A percentile compares a stretch with the other conserved stretches of the same genome.
Evolutionary conservation across 2,329 filamentous ascomycete genomes (phyloP).

Genomic region (Parasarocladium wereldwijsianum): DNA sequence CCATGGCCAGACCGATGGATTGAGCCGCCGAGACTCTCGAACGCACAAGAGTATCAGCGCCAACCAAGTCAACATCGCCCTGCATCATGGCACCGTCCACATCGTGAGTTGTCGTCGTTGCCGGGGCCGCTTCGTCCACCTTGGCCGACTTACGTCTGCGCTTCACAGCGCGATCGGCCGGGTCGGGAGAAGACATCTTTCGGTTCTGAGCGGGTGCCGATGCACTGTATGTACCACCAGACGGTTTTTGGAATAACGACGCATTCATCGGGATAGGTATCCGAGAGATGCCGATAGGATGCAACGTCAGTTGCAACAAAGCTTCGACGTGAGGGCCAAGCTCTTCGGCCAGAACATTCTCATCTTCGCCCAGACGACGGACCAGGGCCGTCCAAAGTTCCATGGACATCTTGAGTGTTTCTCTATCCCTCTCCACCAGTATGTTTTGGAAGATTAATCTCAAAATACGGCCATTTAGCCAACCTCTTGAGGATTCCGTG

Average conservation of each 20-base stretch:
- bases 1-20: slow-evolving; percentile 76
- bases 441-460: slow-evolving; percentile 91
- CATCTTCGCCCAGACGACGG: slow-evolving; percentile 48
- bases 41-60: slow-evolving; percentile 73
- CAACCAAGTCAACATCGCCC: slow-evolving; percentile 89
- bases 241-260: slow-evolving; percentile 81
- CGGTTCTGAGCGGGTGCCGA: slow-evolving; percentile 17
- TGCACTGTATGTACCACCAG: slow-evolving; percentile 64
- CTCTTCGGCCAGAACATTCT: slow-evolving; percentile 53
- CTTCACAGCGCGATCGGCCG: slow-evolving; percentile 51
- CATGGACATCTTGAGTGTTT: slow-evolving; percentile 67
- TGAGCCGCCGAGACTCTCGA: slow-evolving; percentile 78
- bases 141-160: slow-evolving; percentile 78
- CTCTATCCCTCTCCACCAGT: slow-evolving; percentile 78
- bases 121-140: slow-evolving; percentile 46
- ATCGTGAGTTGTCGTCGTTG: slow-evolving; percentile 65
- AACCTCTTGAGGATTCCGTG: slow-evolving; percentile 64
- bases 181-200: slow-evolving; percentile 36
- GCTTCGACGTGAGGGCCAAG: slow-evolving; percentile 63
- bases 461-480: slow-evolving; percentile 82
- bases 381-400: slow-evolving; percentile 78
- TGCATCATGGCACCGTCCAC: slow-evolving; percentile 97
- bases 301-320: slow-evolving; percentile 72
- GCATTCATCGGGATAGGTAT: slow-evolving; percentile 88
- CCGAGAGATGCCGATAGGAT: slow-evolving; percentile 82